These are phyloP conservation scores for Exserohilum turcica DNA, from an alignment of 2,329 filamentous ascomycete genomes.

Conservation along the genomic window DNA sequence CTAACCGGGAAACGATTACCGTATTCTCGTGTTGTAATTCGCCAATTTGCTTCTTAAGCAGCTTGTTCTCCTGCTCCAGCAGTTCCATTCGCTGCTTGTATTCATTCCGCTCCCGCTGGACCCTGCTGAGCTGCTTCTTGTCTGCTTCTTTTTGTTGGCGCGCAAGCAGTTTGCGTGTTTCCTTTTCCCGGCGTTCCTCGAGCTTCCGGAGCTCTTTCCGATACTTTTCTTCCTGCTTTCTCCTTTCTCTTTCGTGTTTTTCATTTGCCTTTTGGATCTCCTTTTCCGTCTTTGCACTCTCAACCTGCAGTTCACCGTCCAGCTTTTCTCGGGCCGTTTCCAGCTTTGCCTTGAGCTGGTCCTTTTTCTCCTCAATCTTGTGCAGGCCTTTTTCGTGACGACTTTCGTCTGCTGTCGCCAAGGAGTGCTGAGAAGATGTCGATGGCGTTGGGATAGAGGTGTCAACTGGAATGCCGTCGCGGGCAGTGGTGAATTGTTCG, in stretches of 20 bases:
- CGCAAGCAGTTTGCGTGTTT: slow-evolving; percentile 68
- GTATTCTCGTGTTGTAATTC: slow-evolving; percentile 65
- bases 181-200: slow-evolving; percentile 68
- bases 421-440: slow-evolving; percentile 31
- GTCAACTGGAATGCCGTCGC: slow-evolving; percentile 35
- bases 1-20: slow-evolving; percentile 53
- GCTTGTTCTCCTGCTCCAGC: slow-evolving; percentile 56
- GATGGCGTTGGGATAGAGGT: slow-evolving; percentile 34
- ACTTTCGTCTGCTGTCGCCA: slow-evolving; percentile 21
- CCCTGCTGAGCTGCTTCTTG: slow-evolving; percentile 52
- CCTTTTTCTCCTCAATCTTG: slow-evolving; percentile 65
- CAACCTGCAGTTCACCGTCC: slow-evolving; percentile 34
- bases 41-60: slow-evolving; percentile 58
- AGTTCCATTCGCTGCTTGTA: slow-evolving; percentile 52
- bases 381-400: slow-evolving; percentile 60
- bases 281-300: slow-evolving; percentile 49
- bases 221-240: slow-evolving; percentile 51
- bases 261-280: slow-evolving; percentile 66
- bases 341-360: slow-evolving; percentile 65
- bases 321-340: slow-evolving; percentile 61
- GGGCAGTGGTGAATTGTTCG: slow-evolving; percentile 48
- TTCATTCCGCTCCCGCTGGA: slow-evolving; percentile 57
- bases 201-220: slow-evolving; percentile 62
- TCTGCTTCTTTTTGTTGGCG: slow-evolving; percentile 67
- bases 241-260: slow-evolving; percentile 64